Percentiles rank a stretch among this genome's conserved stretches.
These are phyloP conservation scores for Aeminium ludgeri DNA, from an alignment of 495 filamentous ascomycete species.

Conservation along the genomic window DNA sequence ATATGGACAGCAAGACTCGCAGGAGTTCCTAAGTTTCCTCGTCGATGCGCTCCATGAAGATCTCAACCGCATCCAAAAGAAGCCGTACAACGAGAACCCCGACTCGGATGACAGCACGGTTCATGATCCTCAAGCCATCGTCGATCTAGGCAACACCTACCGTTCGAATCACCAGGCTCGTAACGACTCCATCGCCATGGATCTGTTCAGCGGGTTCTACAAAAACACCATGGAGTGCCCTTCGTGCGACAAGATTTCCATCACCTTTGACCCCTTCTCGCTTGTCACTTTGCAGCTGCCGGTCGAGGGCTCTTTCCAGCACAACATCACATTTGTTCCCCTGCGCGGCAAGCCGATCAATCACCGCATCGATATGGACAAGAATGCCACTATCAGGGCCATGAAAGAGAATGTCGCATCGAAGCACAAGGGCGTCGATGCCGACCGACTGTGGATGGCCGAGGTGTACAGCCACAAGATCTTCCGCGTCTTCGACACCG, in stretches of 20 bases:
- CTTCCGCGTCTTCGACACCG: slow-evolving; percentile 65
- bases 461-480: slow-evolving; percentile 70
- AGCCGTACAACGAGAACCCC: slow-evolving; percentile 94
- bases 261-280: slow-evolving; percentile 97
- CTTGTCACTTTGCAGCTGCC: slow-evolving; percentile 83
- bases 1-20: slow-evolving; percentile 91
- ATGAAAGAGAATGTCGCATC: slow-evolving; percentile 63
- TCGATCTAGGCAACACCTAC: slow-evolving; percentile 65
- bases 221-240: slow-evolving; percentile 93
- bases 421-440: slow-evolving; percentile 38
- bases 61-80: slow-evolving; percentile 80
- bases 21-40: slow-evolving; percentile 93
- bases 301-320: slow-evolving; percentile 58
- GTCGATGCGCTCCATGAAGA: slow-evolving; percentile 92
- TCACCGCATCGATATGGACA: slow-evolving; percentile 78
- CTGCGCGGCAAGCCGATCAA: slow-evolving; percentile 45
- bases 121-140: slow-evolving; percentile 55
- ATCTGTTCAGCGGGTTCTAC: slow-evolving; percentile 93
- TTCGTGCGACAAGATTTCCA: slow-evolving; percentile 81
- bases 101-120: slow-evolving; percentile 97
- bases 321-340: slow-evolving; percentile 57
- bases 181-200: slow-evolving; percentile 86
- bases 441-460: slow-evolving; percentile 44
- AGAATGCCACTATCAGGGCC: slow-evolving; percentile 50
- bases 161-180: slow-evolving; percentile 85